Conservation (phyloP, 1,284 basidiomycete species). For the Tausonia pullulans region DNA sequence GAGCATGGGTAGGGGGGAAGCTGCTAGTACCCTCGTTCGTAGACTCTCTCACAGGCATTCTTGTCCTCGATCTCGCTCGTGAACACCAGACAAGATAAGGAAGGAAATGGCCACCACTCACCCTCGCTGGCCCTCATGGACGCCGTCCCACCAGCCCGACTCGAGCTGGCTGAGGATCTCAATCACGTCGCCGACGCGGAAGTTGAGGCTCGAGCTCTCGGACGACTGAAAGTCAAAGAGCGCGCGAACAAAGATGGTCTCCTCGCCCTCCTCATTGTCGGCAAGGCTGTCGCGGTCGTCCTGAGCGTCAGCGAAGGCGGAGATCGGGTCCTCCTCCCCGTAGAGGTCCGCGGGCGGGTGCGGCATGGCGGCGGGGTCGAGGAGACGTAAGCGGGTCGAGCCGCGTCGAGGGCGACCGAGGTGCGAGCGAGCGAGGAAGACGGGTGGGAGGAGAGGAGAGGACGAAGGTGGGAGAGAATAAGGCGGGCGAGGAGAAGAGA, state of each 20-base stretch:
- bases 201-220: slow-evolving; percentile 78
- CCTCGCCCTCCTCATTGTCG: not conserved
- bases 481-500: not conserved
- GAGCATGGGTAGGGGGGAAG: no score
- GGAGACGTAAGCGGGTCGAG: no score
- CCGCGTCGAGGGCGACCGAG: no score
- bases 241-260: slow-evolving; percentile 67
- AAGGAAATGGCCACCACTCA: not conserved
- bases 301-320: not conserved
- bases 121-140: slow-evolving; percentile 70
- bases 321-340: no score
- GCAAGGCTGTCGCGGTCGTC: not conserved
- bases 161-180: slow-evolving; percentile 85
- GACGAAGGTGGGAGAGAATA: not conserved
- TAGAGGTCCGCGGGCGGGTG: no score
- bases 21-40: no score
- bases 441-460: not conserved
- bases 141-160: slow-evolving; percentile 97
- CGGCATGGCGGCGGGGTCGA: no score
- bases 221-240: slow-evolving; percentile 85
- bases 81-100: not conserved
- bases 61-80: slow-evolving; percentile 37
- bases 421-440: no score
- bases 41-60: no score
- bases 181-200: slow-evolving; percentile 76